Base-by-base conservation (phyloP, 176 grass and related monocot genomes). In the Elaeis guineensis region DNA sequence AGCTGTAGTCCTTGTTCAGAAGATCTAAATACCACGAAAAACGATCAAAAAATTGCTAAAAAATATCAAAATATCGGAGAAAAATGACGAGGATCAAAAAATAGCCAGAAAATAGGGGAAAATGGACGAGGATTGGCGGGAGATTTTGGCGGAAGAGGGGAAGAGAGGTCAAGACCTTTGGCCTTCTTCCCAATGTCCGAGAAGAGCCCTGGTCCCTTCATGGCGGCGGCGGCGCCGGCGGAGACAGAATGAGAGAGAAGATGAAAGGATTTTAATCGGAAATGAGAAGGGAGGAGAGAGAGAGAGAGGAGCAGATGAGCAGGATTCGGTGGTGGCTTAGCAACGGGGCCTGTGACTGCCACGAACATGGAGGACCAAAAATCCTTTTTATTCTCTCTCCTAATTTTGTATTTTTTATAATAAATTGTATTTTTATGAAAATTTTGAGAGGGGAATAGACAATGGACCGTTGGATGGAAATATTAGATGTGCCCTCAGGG, bases 1-100 rank as follows among this genome's bases (percentile, higher is more conserved):
- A 92, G 59, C 64, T 85, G 75, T 98, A 98, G 81, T 92, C 93
- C 84, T 56, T 98, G 25, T 77, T 89, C 62, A 98, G 84, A 56
- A 98, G 84, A 98, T 92, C 93, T 98, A 75, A 74, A 81, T 73
- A 44, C 35, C 35, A 44, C 35, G 0, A 52, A 20, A 61, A n/a
- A 49, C 28, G 17, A 23, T n/a, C 16, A 28, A 52, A 8, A 28
- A 14, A 53, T 52, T 0, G 8, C 14, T 5, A 24, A 50, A 21
- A 8, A 16, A 5, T 2, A 24, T 2, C 21, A 1, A 54, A 24
- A 28, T 17, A 16, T 0, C 19, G 5, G 23, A 62, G 49, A 51
- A 2, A 2, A 18, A 18, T 14, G 21, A 23, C 16, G 54, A 17
- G 17, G 17, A 54, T 52, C 17, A 14, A 55, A 55, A 18, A 26